Percentiles rank a stretch among this genome's conserved stretches.
Evolutionary conservation across 257 asterid species (phyloP).

Genomic region (Ocimum tenuiflorum): DNA sequence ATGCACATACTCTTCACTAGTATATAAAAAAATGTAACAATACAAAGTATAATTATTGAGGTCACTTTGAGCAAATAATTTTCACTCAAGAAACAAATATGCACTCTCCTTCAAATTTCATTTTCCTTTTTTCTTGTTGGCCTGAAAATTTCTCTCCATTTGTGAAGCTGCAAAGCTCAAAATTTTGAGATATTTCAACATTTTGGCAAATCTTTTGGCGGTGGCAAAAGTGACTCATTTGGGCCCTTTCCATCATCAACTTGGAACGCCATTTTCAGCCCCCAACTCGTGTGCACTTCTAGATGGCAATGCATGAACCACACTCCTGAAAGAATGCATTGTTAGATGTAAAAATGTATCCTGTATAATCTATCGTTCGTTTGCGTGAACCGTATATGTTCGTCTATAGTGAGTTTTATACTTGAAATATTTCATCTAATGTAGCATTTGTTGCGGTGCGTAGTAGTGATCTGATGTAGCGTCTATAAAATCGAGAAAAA

Average conservation of each 20-base stretch:
- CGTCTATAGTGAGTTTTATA: too few species aligned
- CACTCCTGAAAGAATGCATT: conserved; percentile 38
- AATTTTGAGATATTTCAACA: conserved; percentile 26
- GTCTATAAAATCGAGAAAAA: neutral
- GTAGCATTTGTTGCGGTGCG: too few species aligned
- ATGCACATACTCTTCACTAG: neutral
- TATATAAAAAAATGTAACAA: neutral
- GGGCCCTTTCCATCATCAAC: conserved; percentile 84
- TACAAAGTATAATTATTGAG: conserved; percentile 27
- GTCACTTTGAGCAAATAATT: conserved; percentile 24
- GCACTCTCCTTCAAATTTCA: neutral
- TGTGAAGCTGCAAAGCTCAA: neutral
- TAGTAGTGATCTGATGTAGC: neutral
- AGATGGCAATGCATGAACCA: conserved; percentile 98
- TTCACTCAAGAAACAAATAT: conserved; percentile 26
- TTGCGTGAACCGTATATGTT: too few species aligned
- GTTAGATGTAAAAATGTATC: neutral
- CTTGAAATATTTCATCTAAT: too few species aligned
- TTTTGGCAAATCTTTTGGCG: conserved; percentile 76
- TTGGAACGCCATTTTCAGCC: conserved; percentile 84
- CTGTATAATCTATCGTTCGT: too few species aligned
- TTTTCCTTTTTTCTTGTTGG: neutral
- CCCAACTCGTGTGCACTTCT: conserved; percentile 93
- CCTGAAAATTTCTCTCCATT: neutral
- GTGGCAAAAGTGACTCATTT: conserved; percentile 66